Percentiles rank a stretch among this genome's conserved stretches.
phyloP scores from a whole-genome alignment of 345 rosid genomes.

The Euphorbia lathyris region DNA sequence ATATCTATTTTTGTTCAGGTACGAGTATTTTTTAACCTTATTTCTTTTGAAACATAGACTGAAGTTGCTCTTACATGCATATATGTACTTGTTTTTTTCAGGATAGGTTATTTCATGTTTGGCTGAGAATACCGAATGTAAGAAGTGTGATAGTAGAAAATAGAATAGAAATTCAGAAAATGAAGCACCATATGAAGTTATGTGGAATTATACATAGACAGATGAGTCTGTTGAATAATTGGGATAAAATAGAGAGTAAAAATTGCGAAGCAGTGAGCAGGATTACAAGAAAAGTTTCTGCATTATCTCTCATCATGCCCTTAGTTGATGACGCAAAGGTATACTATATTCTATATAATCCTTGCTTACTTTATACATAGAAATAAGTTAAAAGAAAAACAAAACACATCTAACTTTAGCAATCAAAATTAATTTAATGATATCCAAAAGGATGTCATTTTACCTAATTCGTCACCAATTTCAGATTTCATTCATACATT shows the following conservation, averaged over 20 bases:
- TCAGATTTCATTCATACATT: no score
- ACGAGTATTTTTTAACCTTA: no score
- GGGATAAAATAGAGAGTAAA: slow-evolving; percentile 48
- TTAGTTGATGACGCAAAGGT: slow-evolving; percentile 53
- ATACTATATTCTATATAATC: not conserved
- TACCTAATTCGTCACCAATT: no score
- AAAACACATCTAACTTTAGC: no score
- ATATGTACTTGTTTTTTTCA: no score
- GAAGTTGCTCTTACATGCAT: no score
- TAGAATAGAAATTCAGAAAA: slow-evolving; percentile 35
- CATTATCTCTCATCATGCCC: slow-evolving; percentile 45
- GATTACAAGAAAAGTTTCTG: slow-evolving; percentile 57
- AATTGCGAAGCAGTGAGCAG: slow-evolving; percentile 58
- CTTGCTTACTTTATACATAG: not conserved
- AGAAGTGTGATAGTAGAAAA: slow-evolving; percentile 42
- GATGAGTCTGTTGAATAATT: slow-evolving; percentile 44
- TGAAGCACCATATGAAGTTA: slow-evolving; percentile 43
- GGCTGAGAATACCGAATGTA: slow-evolving; percentile 42
- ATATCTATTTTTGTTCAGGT: no score
- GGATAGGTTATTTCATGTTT: slow-evolving; percentile 39
- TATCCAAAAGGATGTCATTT: no score
- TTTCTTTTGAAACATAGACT: not conserved
- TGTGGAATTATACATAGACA: slow-evolving; percentile 41
- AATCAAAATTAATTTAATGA: no score
- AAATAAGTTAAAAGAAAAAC: not conserved